Conservation (phyloP, 2,329 filamentous ascomycete genomes). For the Aspergillus luchuensis region DNA sequence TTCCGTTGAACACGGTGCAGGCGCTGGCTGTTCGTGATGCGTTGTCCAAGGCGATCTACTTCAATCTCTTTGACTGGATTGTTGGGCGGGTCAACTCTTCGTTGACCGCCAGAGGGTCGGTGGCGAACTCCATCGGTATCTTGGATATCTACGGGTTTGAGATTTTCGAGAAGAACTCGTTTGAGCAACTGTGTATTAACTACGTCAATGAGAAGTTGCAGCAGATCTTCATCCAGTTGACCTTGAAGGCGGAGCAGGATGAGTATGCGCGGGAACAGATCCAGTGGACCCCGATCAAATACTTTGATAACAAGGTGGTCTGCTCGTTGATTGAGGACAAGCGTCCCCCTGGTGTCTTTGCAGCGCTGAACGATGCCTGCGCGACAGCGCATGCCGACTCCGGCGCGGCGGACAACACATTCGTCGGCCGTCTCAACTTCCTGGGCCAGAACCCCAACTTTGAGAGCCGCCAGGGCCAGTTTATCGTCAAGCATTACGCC, state of each 20-base stretch:
- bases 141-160: slow-evolving; percentile 99
- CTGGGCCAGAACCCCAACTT: slow-evolving; percentile 87
- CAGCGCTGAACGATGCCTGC: slow-evolving; percentile 94
- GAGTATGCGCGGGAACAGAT: slow-evolving; percentile 96
- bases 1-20: slow-evolving; percentile 83
- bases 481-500: slow-evolving; percentile 98
- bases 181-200: slow-evolving; percentile 99
- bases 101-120: slow-evolving; percentile 72
- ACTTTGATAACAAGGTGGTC: slow-evolving; percentile 99
- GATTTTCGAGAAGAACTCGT: slow-evolving; percentile 98
- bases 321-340: slow-evolving; percentile 95
- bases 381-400: slow-evolving; percentile 98
- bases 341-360: slow-evolving; percentile 88
- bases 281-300: slow-evolving; percentile 98
- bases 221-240: slow-evolving; percentile 98
- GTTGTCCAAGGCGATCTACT: slow-evolving; percentile 91
- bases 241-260: slow-evolving; percentile 93
- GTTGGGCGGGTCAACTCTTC: slow-evolving; percentile 89
- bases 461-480: slow-evolving; percentile 87
- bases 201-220: slow-evolving; percentile 99
- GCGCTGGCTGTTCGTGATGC: slow-evolving; percentile 86
- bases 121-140: slow-evolving; percentile 88
- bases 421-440: slow-evolving; percentile 88
- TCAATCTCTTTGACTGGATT: slow-evolving; percentile 98
- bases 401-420: slow-evolving; percentile 89